Evolutionary conservation across 1,139 yeast genomes (phyloP), one percentile per base, ranked within the genome.

Genomic region (Tardiomyces depauwii): DNA sequence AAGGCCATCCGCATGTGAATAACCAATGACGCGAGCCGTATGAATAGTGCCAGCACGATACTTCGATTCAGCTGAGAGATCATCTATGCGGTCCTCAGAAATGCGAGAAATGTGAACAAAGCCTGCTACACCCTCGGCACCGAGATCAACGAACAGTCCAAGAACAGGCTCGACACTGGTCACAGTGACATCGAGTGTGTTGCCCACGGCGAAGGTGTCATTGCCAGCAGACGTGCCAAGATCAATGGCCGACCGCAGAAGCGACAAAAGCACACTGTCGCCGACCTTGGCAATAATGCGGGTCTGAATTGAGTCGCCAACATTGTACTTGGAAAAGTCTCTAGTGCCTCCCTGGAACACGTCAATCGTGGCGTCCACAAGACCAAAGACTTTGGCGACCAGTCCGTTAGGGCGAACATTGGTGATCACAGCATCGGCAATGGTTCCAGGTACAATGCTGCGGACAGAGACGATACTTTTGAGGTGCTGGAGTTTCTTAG

Each of bases 381-480:
- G 67, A 48, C 96, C 96, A 55, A 80, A 80, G 0, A 80, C 79
- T 57, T 79, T 82, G 47, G 77, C 69, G 14, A 70, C 63, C 43
- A 71, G 51, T 51, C 96, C 97, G 39, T 74, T 66, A n/a, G 68
- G 62, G 32, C 74, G 63, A 9, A 80, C 74, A 16, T 78, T 79
- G 27, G 82, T 71, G 33, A 89, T 76, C 39, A 82, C 66, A 5
- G 89, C 85, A 51, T 85, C 87, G 4, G 89, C 87, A 18, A 82
- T 60, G 52, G 80, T 75, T 56, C 98, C 98, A 1, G 98, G 95
- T 41, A 83, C 75, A 36, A 89, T 73, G 2, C 95, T 77, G 54
- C 85, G 94, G 21, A 86, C 68, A 4, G 91, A 77, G 1, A 85
- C 71, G 33, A 85, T 78, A 4, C 82, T 66, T 13, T 78, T 57